Percentiles rank a stretch among this genome's conserved stretches.
phyloP scores from a whole-genome alignment of 345 rosid species.

The Moringa oleifera region DNA sequence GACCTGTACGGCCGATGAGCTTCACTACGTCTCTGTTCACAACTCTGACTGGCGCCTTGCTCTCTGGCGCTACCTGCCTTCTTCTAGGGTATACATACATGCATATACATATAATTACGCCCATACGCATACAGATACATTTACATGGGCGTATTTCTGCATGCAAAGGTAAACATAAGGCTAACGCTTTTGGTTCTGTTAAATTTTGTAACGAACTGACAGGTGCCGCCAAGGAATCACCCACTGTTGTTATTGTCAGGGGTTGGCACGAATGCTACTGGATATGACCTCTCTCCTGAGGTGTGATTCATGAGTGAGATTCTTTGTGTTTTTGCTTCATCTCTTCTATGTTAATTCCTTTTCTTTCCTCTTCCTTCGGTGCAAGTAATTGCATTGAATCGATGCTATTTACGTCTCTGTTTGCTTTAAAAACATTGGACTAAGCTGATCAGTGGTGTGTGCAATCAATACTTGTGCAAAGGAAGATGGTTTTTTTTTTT shows the following conservation, averaged over 20 bases:
- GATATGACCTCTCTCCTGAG: conserved; percentile 75
- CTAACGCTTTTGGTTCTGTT: no score
- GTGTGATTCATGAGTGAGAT: conserved; percentile 37
- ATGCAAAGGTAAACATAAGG: neutral
- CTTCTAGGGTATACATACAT: conserved; percentile 29
- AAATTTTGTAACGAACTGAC: conserved; percentile 5
- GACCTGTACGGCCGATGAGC: conserved; percentile 84
- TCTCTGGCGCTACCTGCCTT: conserved; percentile 88
- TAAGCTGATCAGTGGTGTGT: no score
- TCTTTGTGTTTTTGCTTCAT: neutral
- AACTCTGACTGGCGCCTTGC: conserved; percentile 81
- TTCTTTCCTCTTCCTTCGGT: neutral
- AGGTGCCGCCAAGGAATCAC: conserved; percentile 63
- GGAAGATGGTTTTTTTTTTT: no score
- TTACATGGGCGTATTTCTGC: no score
- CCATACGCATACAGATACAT: no score
- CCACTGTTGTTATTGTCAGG: conserved; percentile 75
- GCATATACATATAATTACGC: no score
- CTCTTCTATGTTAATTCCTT: neutral
- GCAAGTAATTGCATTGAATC: neutral
- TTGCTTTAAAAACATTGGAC: no score
- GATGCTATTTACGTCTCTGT: no score
- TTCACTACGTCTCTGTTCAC: conserved; percentile 66
- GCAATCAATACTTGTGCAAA: no score
- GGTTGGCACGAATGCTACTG: conserved; percentile 69